Percentiles rank a stretch among this genome's conserved stretches.
Conservation (phyloP, 345 rosid genomes). For the Kernera saxatilis region DNA sequence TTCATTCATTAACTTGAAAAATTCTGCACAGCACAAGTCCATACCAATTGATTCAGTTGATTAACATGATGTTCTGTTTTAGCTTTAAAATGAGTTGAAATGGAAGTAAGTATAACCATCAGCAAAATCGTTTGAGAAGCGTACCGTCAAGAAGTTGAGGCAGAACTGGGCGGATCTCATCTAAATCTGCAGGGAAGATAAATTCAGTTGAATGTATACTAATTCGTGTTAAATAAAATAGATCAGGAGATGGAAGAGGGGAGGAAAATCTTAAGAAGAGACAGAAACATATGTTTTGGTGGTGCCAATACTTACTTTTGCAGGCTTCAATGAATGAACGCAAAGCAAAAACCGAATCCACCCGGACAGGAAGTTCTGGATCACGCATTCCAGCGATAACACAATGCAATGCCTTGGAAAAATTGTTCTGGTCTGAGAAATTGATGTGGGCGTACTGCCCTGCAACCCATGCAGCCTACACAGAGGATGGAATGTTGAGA, state of each 20-base stretch:
- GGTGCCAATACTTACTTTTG: constrained; percentile 43
- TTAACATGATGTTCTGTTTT: neutral
- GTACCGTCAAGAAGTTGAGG: constrained; percentile 96
- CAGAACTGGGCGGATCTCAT: constrained; percentile 93
- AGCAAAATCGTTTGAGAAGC: constrained; percentile 6
- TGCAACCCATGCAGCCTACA: constrained; percentile 98
- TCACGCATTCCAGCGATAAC: constrained; percentile 92
- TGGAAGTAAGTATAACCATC: neutral
- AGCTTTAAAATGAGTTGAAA: neutral
- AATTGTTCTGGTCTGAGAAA: constrained; percentile 81
- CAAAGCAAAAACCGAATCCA: constrained; percentile 96
- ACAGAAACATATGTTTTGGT: neutral
- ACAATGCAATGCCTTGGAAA: constrained; percentile 73
- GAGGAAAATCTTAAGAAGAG: neutral
- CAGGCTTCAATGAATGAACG: constrained; percentile 94
- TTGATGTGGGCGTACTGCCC: constrained; percentile 89
- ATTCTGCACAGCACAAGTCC: constrained; percentile 49
- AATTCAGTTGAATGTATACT: neutral
- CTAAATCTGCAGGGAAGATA: constrained; percentile 60
- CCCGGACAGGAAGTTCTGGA: constrained; percentile 95
- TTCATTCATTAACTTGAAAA: constrained; percentile 96
- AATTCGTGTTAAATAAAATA: neutral
- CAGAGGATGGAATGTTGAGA: constrained; percentile 7
- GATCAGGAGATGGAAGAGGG: neutral
- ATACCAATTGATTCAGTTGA: neutral